Conservation (phyloP, 306 rosid genomes). For the Carpinus fangiana region DNA sequence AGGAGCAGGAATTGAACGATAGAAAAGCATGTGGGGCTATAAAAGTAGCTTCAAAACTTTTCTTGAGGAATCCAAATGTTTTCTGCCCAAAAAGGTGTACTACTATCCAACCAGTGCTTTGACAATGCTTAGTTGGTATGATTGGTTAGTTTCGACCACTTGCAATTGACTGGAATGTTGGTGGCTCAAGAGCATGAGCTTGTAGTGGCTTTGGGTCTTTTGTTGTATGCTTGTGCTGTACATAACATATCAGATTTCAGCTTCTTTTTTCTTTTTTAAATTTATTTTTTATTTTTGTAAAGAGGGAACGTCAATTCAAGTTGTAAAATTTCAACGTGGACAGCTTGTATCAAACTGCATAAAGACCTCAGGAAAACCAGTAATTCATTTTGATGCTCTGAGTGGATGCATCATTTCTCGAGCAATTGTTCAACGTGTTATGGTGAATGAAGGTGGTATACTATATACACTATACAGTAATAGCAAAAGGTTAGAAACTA, state of each 20-base stretch:
- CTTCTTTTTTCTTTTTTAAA: conserved; percentile 20
- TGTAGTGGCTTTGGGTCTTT: conserved; percentile 35
- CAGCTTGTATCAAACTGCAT: conserved; percentile 39
- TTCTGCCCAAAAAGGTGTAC: conserved; percentile 7
- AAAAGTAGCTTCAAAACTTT: conserved; percentile 17
- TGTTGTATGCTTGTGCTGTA: conserved; percentile 55
- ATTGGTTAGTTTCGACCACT: conserved; percentile 19
- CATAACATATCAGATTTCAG: conserved; percentile 55
- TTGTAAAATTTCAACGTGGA: conserved; percentile 40
- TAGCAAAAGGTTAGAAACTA: too few relatives aligned
- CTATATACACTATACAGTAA: too few relatives aligned
- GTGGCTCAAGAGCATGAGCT: conserved; percentile 33
- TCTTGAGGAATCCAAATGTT: conserved; percentile 22
- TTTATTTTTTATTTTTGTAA: conserved; percentile 35
- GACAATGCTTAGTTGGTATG: conserved; percentile 29
- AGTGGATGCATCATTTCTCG: too few relatives aligned
- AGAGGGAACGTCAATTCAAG: conserved; percentile 42
- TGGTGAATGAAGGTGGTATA: too few relatives aligned
- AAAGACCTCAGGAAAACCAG: conserved; percentile 28
- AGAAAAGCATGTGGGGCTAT: conserved; percentile 32
- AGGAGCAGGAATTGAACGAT: conserved; percentile 50
- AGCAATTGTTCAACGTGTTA: too few relatives aligned
- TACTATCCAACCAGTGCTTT: conserved; percentile 27
- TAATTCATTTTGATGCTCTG: conserved; percentile 28
- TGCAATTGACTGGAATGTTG: conserved; percentile 31